Evolutionary conservation across 2,329 filamentous ascomycete genomes (phyloP).

Genomic region (Penicillium sp.): DNA sequence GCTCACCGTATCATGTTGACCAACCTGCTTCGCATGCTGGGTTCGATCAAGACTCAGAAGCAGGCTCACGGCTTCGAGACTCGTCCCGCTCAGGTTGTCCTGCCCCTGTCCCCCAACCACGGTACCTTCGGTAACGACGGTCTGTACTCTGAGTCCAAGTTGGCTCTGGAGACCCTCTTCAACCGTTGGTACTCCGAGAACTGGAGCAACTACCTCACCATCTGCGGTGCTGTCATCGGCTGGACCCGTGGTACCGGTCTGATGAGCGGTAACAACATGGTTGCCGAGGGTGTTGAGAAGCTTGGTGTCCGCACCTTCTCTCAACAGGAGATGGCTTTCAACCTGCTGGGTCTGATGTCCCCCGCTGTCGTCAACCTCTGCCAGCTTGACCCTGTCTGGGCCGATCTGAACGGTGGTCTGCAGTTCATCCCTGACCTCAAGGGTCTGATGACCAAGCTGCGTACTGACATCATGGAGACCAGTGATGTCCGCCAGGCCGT

Average conservation of each 20-base stretch:
- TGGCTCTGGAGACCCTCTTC: slow-evolving; percentile 95
- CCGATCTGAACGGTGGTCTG: slow-evolving; percentile 94
- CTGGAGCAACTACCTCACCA: slow-evolving; percentile 97
- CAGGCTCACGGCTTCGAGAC: slow-evolving; percentile 86
- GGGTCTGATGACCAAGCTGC: slow-evolving; percentile 87
- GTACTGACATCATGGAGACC: slow-evolving; percentile 92
- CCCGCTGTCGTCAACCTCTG: slow-evolving; percentile 92
- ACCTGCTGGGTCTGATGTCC: slow-evolving; percentile 93
- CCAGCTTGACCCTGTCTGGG: slow-evolving; percentile 93
- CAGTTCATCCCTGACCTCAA: slow-evolving; percentile 98
- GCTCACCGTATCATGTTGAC: slow-evolving; percentile 99
- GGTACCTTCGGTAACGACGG: slow-evolving; percentile 98
- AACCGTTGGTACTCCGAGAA: slow-evolving; percentile 98
- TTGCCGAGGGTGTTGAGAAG: slow-evolving; percentile 94
- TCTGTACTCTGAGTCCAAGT: slow-evolving; percentile 97
- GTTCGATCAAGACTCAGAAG: slow-evolving; percentile 90
- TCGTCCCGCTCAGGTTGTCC: slow-evolving; percentile 91
- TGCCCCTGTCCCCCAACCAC: slow-evolving; percentile 96
- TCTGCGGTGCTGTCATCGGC: slow-evolving; percentile 96
- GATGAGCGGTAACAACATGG: slow-evolving; percentile 97
- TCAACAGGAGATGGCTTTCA: slow-evolving; percentile 99
- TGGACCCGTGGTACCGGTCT: slow-evolving; percentile 98
- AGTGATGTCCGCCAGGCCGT: slow-evolving; percentile 93
- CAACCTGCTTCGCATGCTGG: slow-evolving; percentile 89
- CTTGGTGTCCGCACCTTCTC: slow-evolving; percentile 98